Percentiles rank a stretch among this genome's conserved stretches.
phyloP scores from a whole-genome alignment of 2,329 filamentous ascomycete species.

The Colletotrichum sp. region DNA sequence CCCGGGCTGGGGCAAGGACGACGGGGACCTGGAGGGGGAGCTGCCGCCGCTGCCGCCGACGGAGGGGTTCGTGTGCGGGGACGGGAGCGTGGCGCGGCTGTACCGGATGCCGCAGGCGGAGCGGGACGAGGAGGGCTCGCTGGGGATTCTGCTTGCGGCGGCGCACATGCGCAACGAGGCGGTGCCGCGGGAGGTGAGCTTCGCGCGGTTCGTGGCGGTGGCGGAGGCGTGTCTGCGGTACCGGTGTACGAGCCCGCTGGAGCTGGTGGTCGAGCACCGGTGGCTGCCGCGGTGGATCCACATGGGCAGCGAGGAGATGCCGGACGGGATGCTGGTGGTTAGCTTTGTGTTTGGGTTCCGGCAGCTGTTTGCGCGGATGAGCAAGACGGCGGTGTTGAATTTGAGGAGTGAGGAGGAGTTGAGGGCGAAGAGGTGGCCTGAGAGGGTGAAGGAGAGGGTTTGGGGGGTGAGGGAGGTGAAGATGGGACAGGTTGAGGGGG shows the following conservation, averaged over 20 bases:
- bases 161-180: constrained; percentile 54
- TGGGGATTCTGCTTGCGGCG: constrained; percentile 55
- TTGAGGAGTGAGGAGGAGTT: constrained; percentile 47
- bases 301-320: constrained; percentile 50
- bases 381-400: constrained; percentile 54
- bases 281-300: constrained; percentile 60
- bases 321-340: constrained; percentile 55
- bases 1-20: constrained; percentile 37
- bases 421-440: constrained; percentile 50
- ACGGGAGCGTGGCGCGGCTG: constrained; percentile 49
- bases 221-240: constrained; percentile 56
- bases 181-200: constrained; percentile 50
- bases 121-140: constrained; percentile 41
- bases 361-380: constrained; percentile 53
- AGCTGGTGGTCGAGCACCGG: constrained; percentile 52
- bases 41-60: constrained; percentile 35
- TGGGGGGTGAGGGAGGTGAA: constrained; percentile 54
- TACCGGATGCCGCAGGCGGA: constrained; percentile 60
- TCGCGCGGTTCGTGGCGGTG: constrained; percentile 56
- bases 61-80: constrained; percentile 41
- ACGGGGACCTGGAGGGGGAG: constrained; percentile 37
- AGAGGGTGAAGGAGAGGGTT: constrained; percentile 51
- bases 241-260: constrained; percentile 55
- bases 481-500: constrained; percentile 53
- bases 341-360: constrained; percentile 57